Evolutionary conservation across 2,329 filamentous ascomycete species (phyloP), one percentile per base, ranked within the genome.

Genomic region (Verticillium nonalfalfae): DNA sequence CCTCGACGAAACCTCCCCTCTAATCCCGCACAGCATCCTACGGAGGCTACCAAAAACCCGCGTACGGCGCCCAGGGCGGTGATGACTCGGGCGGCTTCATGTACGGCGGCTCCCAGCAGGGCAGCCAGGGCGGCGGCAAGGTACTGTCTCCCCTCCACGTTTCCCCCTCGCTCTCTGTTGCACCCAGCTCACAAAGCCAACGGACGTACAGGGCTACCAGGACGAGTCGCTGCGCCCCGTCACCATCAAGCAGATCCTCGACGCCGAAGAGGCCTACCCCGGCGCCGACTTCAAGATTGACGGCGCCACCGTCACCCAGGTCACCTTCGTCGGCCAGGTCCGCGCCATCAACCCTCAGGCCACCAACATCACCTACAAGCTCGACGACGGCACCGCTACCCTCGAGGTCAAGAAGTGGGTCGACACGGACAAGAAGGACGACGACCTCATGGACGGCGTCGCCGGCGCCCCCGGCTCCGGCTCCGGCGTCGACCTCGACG

Each of bases 311-410:
- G 80, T 93, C 64, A 88, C 87, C 52, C 84, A 94, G 78, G 80
- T 96, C 61, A 94, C 90, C 35, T 89, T 98, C 67, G 86, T 99
- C 63, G 95, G 91, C 59, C 94, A 97, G 81, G 88, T 99, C 69
- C 91, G 93, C 73, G 88, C 88, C 76, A 87, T 97, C 76, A 90
- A 86, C 72, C 84, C 85, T n/a, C 92, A 96, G 78, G 85, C 89
- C 50, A 97, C 94, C 67, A 96, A 97, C 78, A 87, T 93, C 67
- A 97, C 91, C 56, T 96, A 96, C 83, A 90, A 89, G 70, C 81
- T 99, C 69, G 95, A 99, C 77, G 95, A 99, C 76, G 95, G 95
- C 73, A 99, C 96, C 1, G 93, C 92, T 63, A 83, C 88, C 64
- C 89, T 97, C 69, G 96, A 99, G 76, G 93, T 92, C 67, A 96